Evolutionary conservation across 2,329 filamentous ascomycete species (phyloP), one percentile per base, ranked within the genome.

Genomic region (Cercospora beticola): DNA sequence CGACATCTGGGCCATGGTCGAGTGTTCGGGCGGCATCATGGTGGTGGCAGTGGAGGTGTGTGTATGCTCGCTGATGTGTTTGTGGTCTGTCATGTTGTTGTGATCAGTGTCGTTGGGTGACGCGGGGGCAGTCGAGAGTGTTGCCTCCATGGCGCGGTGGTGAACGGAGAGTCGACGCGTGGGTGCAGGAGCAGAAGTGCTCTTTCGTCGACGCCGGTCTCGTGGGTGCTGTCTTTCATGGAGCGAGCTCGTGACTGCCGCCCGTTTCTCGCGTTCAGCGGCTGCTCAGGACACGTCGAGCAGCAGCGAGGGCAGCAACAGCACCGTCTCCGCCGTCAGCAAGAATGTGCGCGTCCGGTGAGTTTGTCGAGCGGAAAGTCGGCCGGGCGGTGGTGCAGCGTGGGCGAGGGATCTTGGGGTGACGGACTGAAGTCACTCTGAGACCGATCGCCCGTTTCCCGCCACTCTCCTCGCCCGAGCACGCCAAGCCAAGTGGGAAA

Each of bases 1-100:
- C 2, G 86, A 87, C 68, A 90, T 84, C 75, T 88, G 86, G 56
- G 85, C 88, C 66, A 89, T 79, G 58, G 86, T 84, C 23, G 77
- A 73, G 62, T 79, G 72, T 26, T 71, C 70, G 57, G 77, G 72
- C 23, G 76, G 74, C 66, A 76, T 70, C 52, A 68, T 70, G 65
- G 64, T 59, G 18, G 62, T 68, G 49, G 67, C 69, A 10, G 67
- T 73, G 31, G 65, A 72, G 57, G 66, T 70, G 33, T 62, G 72
- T 54, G 70, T 70, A 33, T 69, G 52, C 64, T 52, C 64, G 31
- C 65, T 36, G 58, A 63, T 62, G 56, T 65, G 26, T 30, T 63
- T 57, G 36, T 71, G 68, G 64, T 62, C 66, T 28, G 69, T 67
- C 43, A 62, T 63, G 59, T 43, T 64, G 23, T 73, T 73, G 54